A percentile compares a stretch with the other conserved stretches of the same genome.
Conservation (phyloP, 2,329 filamentous ascomycete species). For the Helminthosporium solani region DNA sequence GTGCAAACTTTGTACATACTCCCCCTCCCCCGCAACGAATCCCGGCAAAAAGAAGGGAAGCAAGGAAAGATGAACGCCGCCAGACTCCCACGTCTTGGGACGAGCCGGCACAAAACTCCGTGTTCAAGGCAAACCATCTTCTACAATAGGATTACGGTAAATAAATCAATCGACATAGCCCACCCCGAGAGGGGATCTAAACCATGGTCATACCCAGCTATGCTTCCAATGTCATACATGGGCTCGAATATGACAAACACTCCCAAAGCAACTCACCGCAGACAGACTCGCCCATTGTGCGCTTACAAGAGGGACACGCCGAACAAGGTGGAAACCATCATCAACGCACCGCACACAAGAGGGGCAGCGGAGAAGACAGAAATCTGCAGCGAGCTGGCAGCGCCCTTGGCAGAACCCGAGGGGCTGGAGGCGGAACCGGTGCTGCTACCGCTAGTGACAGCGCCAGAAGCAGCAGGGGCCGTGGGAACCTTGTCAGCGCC, state of each 20-base stretch:
- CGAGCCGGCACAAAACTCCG: slow-evolving; percentile 8
- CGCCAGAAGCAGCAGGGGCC: slow-evolving; percentile 53
- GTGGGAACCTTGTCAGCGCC: slow-evolving; percentile 49
- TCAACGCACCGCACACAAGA: slow-evolving; percentile 53
- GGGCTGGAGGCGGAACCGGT: slow-evolving; percentile 4
- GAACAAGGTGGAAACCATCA: slow-evolving; percentile 55
- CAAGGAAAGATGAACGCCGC: slow-evolving; percentile 1
- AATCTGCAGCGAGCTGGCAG: slow-evolving; percentile 47
- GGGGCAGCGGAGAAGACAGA: slow-evolving; percentile 53
- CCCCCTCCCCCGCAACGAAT: no score
- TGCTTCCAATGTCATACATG: background rate
- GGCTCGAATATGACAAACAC: background rate
- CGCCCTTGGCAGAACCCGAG: slow-evolving; percentile 36
- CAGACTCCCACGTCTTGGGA: slow-evolving; percentile 3
- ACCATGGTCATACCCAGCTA: background rate
- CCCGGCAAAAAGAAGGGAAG: slow-evolving; percentile 4
- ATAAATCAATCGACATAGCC: slow-evolving; percentile 11
- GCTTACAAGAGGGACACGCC: slow-evolving; percentile 50
- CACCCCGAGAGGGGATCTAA: background rate
- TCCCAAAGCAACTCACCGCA: background rate
- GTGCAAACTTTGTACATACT: background rate
- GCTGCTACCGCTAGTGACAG: slow-evolving; percentile 40
- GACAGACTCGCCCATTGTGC: background rate
- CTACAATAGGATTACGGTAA: slow-evolving; percentile 15
- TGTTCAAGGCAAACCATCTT: slow-evolving; percentile 4